phyloP scores from a whole-genome alignment of 768 basidiomycete species.

The Boletus fagicola region DNA sequence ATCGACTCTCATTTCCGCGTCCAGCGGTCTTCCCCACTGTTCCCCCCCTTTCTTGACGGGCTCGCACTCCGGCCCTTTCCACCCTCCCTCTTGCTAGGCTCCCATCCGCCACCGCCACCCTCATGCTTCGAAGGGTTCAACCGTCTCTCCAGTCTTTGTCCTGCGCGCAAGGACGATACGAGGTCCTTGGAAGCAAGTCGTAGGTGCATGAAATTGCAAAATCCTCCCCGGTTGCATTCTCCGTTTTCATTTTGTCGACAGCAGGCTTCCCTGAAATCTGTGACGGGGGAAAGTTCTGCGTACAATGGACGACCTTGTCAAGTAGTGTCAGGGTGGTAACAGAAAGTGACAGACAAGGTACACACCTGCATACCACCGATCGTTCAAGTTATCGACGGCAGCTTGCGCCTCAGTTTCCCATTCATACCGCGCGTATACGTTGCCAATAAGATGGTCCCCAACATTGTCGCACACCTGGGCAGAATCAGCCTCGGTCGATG shows the following conservation, averaged over 20 bases:
- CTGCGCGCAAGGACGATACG: conserved; percentile 71
- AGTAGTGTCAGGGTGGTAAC: background rate
- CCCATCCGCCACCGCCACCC: conserved; percentile 79
- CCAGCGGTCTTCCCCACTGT: conserved; percentile 75
- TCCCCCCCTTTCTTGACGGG: conserved; percentile 58
- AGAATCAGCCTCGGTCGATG: background rate
- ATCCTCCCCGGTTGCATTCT: conserved; percentile 95
- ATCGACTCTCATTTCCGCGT: conserved; percentile 48
- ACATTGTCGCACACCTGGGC: conserved; percentile 94
- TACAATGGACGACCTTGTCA: conserved; percentile 85
- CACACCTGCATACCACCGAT: conserved; percentile 97
- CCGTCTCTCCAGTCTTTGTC: conserved; percentile 81
- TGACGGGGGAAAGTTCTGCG: conserved; percentile 97
- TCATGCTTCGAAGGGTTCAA: conserved; percentile 64
- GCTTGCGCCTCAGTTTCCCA: conserved; percentile 97
- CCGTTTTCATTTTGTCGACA: conserved; percentile 99
- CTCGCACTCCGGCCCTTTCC: conserved; percentile 74
- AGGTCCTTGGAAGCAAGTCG: conserved; percentile 84
- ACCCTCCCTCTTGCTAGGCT: conserved; percentile 67
- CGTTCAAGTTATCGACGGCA: conserved; percentile 90
- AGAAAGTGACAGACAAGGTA: conserved; percentile 3
- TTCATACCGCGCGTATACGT: conserved; percentile 97
- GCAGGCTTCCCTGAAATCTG: conserved; percentile 98
- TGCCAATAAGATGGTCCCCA: conserved; percentile 97
- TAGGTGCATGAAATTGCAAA: conserved; percentile 99